Evolutionary conservation across 257 asterid species (phyloP), one percentile per base, ranked within the genome.

Genomic region (Jacaranda mimosifolia): DNA sequence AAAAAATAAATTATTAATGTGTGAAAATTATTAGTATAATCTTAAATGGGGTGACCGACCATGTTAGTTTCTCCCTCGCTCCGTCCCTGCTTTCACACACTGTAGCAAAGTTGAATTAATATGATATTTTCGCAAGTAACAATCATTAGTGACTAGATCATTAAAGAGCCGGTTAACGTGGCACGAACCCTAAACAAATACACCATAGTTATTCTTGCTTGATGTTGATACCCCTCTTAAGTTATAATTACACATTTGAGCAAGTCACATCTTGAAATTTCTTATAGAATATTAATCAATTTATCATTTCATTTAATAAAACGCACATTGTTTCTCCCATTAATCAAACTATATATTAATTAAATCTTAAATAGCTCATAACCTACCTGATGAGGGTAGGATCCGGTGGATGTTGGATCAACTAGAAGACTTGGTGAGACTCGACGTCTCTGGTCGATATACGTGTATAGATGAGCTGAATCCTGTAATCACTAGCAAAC

Each of bases 61-160:
- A 1, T 26, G 1, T 26, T 26, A 26, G 32, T 26, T 26, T 26
- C 2, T 26, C 32, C 32, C 32, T 26, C 32, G 32, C 1, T 26
- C n/a, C n/a, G 32, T 26, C 32, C 32, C 32, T 26, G 32, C 32
- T 17, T 36, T 14, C 14, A 36, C 40, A 19, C 11, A 58, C 64
- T 45, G 58, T 58, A 58, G 12, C 11, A 53, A 4, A 39, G 57
- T 69, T 72, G 38, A 72, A 55, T 17, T 43, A 56, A 53, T 43
- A 38, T 72, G 45, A 4, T 10, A 8, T 17, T 9, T 36, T 32
- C 15, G 57, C 1, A 40, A 14, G 40, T 46, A 35, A 72, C 53
- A 19, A 72, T 72, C 17, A 58, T 35, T 43, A 72, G 58, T 57
- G 58, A 72, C 32, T 42, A 42, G 77, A 39, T 45, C 72, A 63